Conservation (phyloP, 345 rosid genomes). For the Linum trigynum region DNA sequence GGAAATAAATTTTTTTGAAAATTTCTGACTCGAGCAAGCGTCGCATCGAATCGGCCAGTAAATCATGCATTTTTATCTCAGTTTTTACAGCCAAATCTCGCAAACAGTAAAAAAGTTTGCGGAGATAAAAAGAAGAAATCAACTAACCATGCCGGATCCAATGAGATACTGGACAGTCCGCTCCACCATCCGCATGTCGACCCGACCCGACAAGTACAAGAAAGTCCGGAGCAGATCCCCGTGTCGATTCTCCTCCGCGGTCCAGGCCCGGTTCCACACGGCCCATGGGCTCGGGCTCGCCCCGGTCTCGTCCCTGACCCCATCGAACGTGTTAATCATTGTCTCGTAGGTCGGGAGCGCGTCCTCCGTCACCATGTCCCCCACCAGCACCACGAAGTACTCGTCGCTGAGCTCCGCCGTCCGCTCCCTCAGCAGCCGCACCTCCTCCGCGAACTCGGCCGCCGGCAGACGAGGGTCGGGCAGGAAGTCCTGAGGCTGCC, state of each 20-base stretch:
- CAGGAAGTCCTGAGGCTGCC: conserved; percentile 54
- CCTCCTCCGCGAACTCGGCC: conserved; percentile 47
- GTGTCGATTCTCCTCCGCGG: conserved; percentile 74
- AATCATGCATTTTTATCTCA: too few relatives aligned
- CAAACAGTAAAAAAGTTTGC: neutral
- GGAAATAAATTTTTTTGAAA: too few relatives aligned
- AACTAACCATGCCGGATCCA: conserved; percentile 56
- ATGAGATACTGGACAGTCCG: conserved; percentile 54
- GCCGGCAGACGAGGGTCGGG: conserved; percentile 36
- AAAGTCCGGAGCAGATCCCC: conserved; percentile 53
- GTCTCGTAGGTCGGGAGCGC: conserved; percentile 71
- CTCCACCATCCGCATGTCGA: conserved; percentile 61
- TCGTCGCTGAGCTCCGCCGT: conserved; percentile 53
- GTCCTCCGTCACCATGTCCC: conserved; percentile 83
- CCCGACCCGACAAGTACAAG: conserved; percentile 67
- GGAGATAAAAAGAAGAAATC: neutral
- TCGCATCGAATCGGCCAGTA: too few relatives aligned
- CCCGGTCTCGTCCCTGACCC: conserved; percentile 67
- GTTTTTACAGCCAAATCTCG: neutral
- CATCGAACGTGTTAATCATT: conserved; percentile 65
- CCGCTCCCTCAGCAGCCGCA: conserved; percentile 42
- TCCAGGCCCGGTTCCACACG: conserved; percentile 60
- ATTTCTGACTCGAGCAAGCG: too few relatives aligned
- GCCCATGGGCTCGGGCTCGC: conserved; percentile 70
- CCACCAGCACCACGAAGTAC: conserved; percentile 63